These are phyloP conservation scores for Aspergillus tubingensis DNA, from an alignment of 2,329 filamentous ascomycete genomes.

Conservation along the genomic window DNA sequence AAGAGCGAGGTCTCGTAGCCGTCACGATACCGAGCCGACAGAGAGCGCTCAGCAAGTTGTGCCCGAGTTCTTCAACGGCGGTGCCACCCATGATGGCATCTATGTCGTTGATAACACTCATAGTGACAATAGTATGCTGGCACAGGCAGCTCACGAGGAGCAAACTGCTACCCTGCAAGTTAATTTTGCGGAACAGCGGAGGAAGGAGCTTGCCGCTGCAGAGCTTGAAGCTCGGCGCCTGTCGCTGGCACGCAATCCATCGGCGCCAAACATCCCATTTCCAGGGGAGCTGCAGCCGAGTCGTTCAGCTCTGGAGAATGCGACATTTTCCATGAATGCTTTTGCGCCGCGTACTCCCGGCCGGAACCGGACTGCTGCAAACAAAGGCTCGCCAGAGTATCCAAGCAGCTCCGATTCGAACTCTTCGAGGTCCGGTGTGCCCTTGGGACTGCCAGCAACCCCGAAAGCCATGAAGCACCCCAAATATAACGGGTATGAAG, in stretches of 20 bases:
- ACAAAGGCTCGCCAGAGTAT: conserved; percentile 42
- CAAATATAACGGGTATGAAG: conserved; percentile 57
- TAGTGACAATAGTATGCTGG: neutral
- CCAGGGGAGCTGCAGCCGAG: conserved; percentile 57
- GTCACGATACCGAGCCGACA: conserved; percentile 31
- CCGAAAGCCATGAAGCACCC: conserved; percentile 86
- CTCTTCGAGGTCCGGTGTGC: conserved; percentile 48
- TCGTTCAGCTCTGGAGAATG: conserved; percentile 50
- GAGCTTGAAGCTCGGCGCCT: conserved; percentile 86
- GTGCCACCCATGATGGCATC: conserved; percentile 12
- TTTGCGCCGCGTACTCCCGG: conserved; percentile 37
- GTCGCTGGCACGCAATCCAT: conserved; percentile 77
- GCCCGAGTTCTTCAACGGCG: conserved; percentile 14
- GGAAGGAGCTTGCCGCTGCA: conserved; percentile 74
- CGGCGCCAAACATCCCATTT: conserved; percentile 76
- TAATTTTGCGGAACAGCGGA: conserved; percentile 63
- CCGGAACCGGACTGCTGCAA: conserved; percentile 35
- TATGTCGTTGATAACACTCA: conserved; percentile 12
- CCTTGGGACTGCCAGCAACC: conserved; percentile 82
- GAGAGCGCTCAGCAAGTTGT: conserved; percentile 13
- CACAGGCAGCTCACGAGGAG: conserved; percentile 27
- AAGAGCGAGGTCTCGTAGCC: conserved; percentile 39
- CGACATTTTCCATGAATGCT: conserved; percentile 37
- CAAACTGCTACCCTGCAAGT: conserved; percentile 25
- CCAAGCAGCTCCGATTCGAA: conserved; percentile 43